phyloP scores from a whole-genome alignment of 371 early-diverging fungal genomes.

The Fennellomyces sp. region DNA sequence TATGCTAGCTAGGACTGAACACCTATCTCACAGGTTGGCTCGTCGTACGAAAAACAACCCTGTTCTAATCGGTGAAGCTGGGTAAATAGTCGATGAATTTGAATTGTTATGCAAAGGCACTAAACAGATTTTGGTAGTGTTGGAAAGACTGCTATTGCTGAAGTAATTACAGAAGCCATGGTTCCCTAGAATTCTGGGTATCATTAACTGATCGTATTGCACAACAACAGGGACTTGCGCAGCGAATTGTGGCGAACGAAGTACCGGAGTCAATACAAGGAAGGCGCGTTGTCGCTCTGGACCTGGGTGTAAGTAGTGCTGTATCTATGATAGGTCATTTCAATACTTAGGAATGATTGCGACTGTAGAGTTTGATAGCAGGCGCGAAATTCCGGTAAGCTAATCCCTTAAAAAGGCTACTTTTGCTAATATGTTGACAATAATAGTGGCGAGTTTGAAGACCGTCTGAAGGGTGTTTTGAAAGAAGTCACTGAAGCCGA shows the following conservation, averaged over 20 bases:
- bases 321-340: not conserved
- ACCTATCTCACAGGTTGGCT: conserved; percentile 38
- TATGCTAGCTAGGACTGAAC: not conserved
- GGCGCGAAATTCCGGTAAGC: conserved; percentile 74
- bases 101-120: too few relatives aligned
- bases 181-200: not conserved
- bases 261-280: conserved; percentile 78
- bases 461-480: conserved; percentile 77
- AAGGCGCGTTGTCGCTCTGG: conserved; percentile 77
- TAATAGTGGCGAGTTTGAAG: conserved; percentile 83
- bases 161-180: conserved; percentile 27
- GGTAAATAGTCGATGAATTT: conserved; percentile 27
- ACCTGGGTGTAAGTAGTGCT: conserved; percentile 64
- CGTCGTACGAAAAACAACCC: conserved; percentile 93
- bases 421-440: not conserved
- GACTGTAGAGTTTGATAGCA: conserved; percentile 67
- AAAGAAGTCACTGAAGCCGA: conserved; percentile 74
- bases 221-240: conserved; percentile 68
- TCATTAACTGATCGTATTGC: not conserved
- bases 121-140: conserved; percentile 29
- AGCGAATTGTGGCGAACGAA: conserved; percentile 80
- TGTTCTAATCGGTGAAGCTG: conserved; percentile 85
- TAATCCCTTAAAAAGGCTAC: not conserved
- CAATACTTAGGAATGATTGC: too few relatives aligned
- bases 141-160: conserved; percentile 65